These are phyloP conservation scores for Oryza australiensis DNA, from an alignment of 176 grass and related monocot genomes.

Conservation along the genomic window DNA sequence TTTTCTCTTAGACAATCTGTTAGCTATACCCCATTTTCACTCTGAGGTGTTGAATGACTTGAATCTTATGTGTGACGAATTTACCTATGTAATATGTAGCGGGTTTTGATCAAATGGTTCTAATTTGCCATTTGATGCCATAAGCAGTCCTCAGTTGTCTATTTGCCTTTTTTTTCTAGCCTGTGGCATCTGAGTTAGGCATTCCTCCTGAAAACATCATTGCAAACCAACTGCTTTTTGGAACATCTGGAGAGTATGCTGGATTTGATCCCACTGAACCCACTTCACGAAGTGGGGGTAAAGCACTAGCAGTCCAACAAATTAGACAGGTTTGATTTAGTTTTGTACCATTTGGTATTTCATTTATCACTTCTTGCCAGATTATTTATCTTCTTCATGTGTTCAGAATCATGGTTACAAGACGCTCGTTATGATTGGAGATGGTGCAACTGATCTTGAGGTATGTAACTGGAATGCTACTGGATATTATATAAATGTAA, in stretches of 20 bases:
- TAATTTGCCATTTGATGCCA: too few species aligned
- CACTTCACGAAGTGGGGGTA: too few species aligned
- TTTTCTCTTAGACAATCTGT: neutral
- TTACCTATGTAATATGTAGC: constrained; percentile 1
- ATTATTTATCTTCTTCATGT: constrained; percentile 30
- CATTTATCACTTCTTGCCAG: neutral
- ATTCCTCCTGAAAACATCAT: too few species aligned
- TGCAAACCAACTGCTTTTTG: too few species aligned
- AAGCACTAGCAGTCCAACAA: constrained; percentile 84
- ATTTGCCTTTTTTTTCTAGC: too few species aligned
- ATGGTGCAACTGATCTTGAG: constrained; percentile 93
- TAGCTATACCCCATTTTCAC: neutral
- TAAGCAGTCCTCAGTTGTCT: too few species aligned
- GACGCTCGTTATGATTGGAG: constrained; percentile 86
- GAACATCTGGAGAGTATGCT: too few species aligned
- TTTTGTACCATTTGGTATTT: constrained; percentile 14
- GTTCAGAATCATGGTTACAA: constrained; percentile 41
- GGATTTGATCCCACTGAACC: too few species aligned
- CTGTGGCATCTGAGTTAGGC: too few species aligned
- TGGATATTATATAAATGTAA: neutral
- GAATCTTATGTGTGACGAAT: neutral
- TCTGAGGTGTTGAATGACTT: neutral
- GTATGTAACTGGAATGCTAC: constrained; percentile 28
- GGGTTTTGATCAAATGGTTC: too few species aligned
- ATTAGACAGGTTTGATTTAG: constrained; percentile 68